These are phyloP conservation scores for Ogataea henricii DNA, from an alignment of 805 yeast genomes.

Conservation along the genomic window DNA sequence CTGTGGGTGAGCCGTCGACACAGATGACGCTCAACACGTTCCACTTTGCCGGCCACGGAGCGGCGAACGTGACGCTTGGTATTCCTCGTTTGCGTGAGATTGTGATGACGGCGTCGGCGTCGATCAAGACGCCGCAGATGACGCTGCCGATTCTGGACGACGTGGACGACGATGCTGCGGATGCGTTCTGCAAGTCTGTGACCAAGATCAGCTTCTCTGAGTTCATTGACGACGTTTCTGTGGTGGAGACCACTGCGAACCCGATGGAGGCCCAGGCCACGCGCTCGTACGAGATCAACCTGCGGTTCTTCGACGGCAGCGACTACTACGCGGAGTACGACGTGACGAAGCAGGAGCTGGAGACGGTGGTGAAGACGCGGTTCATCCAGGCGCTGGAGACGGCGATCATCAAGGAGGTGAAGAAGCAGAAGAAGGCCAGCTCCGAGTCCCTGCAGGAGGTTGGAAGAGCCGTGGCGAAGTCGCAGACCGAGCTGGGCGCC, in stretches of 20 bases:
- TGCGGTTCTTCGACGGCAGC: slow-evolving; percentile 70
- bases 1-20: slow-evolving; percentile 98
- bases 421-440: slow-evolving; percentile 65
- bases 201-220: slow-evolving; percentile 85
- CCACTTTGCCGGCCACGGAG: slow-evolving; percentile 99
- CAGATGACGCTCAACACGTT: slow-evolving; percentile 97
- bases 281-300: slow-evolving; percentile 73
- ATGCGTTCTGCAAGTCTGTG: slow-evolving; percentile 87
- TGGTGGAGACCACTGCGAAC: slow-evolving; percentile 82
- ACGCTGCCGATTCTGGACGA: slow-evolving; percentile 80
- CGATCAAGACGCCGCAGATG: slow-evolving; percentile 99
- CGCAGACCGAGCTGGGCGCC: slow-evolving; percentile 47
- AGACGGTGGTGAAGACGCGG: slow-evolving; percentile 58
- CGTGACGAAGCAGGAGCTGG: slow-evolving; percentile 77
- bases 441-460: slow-evolving; percentile 58
- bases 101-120: slow-evolving; percentile 96
- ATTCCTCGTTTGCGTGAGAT: slow-evolving; percentile 99
- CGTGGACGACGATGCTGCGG: slow-evolving; percentile 85
- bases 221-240: slow-evolving; percentile 80
- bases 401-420: slow-evolving; percentile 76
- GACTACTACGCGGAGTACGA: slow-evolving; percentile 91
- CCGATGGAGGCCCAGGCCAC: slow-evolving; percentile 46
- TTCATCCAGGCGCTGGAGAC: slow-evolving; percentile 74
- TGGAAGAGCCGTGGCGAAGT: slow-evolving; percentile 69
- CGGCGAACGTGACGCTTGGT: slow-evolving; percentile 98